Percentiles rank a stretch among this genome's conserved stretches.
These are phyloP conservation scores for Phytophthora fragariae DNA, from an alignment of 352 stramenopile species.

Conservation along the genomic window DNA sequence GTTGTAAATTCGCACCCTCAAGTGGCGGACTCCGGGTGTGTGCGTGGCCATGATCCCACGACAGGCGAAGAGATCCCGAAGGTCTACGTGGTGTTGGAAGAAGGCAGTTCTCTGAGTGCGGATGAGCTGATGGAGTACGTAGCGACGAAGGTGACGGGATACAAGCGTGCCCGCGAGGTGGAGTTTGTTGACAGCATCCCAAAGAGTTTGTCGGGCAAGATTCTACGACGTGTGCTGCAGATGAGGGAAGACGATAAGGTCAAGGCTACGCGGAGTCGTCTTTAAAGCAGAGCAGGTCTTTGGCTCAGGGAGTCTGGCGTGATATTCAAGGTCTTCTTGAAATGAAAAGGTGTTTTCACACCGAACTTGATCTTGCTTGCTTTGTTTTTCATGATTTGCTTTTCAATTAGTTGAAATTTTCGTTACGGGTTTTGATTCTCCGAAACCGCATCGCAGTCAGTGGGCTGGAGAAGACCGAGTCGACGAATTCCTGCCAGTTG, in stretches of 20 bases:
- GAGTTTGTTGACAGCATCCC: constrained; percentile 90
- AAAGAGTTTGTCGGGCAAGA: constrained; percentile 91
- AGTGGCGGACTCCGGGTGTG: constrained; percentile 78
- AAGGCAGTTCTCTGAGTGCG: constrained; percentile 25
- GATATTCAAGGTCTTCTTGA: not conserved
- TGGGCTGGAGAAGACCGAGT: not conserved
- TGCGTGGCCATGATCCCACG: constrained; percentile 55
- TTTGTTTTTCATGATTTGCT: too few species aligned
- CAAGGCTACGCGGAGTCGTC: constrained; percentile 30
- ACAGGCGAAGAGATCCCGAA: constrained; percentile 87
- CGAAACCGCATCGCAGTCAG: too few species aligned
- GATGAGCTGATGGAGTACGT: constrained; percentile 74
- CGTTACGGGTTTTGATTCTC: too few species aligned
- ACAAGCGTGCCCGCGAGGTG: constrained; percentile 90
- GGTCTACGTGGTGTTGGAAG: constrained; percentile 87
- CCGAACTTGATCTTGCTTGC: too few species aligned
- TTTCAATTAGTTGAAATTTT: not conserved
- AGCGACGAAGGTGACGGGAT: constrained; percentile 76
- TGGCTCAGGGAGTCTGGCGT: not conserved
- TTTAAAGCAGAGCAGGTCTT: constrained; percentile 9
- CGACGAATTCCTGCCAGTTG: not conserved
- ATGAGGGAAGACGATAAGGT: constrained; percentile 52
- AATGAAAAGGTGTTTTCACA: not conserved
- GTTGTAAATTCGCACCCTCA: constrained; percentile 78
- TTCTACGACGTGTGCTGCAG: constrained; percentile 85